Evolutionary conservation across 352 stramenopile genomes (phyloP), one percentile per base, ranked within the genome.

Genomic region (Phytopythium boreale): DNA sequence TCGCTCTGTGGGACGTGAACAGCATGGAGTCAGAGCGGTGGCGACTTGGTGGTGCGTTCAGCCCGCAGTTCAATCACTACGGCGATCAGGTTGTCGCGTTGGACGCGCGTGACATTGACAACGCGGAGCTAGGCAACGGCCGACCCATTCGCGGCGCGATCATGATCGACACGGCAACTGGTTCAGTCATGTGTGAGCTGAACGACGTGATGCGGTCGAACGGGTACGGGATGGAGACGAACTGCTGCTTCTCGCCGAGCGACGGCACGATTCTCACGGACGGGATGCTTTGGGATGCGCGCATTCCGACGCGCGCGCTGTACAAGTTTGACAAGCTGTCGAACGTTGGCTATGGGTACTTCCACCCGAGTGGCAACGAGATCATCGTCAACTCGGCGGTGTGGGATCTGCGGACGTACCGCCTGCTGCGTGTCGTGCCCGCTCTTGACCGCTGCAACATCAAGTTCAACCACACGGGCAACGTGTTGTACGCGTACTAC

Each of bases 251-350:
- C 56, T 87, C 85, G 1, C 77, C 76, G 0, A 87, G 82, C 29
- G 87, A 95, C 50, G 73, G 75, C 24, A 89, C 78, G 1, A 87
- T 95, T 58, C 64, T 95, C 0, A 90, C 87, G 0, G 87, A 92
- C 61, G 85, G 87, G 4, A 88, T 95, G 75, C 62, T 95, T 7
- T 95, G 87, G 85, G 85, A 95, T 65, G 70, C 82, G 10, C 81
- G 87, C 0, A 77, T 89, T 53, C 77, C 83, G 15, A 89, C 80
- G 19, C 79, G 80, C 4, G 78, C 85, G 19, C 58, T 97, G 22
- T 90, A 96, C 70, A 94, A 96, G 53, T 96, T 97, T 61, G 89
- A 97, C 66, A 95, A 95, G 63, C 57, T 97, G 9, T 93, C 87
- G 1, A 93, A 95, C 37, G 65, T 92, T 22, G 84, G 88, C 1